Base-by-base conservation (phyloP, 108 stramenopile species). In the Discostella pseudostelligera region DNA sequence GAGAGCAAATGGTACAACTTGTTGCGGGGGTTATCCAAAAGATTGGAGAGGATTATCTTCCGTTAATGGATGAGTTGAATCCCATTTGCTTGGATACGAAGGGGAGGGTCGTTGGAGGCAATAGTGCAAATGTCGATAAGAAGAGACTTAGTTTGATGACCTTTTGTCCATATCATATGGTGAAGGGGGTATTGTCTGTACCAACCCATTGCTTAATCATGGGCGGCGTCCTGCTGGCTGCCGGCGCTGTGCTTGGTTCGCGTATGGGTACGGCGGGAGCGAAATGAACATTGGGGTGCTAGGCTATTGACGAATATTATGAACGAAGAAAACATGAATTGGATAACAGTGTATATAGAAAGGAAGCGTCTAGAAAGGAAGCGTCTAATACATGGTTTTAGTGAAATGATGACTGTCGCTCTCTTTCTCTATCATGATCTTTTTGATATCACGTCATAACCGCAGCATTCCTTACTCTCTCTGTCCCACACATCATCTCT, bases 1-100 rank as follows among this genome's bases (percentile, higher is more conserved):
- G 85, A 9, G 69, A 54, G n/a, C 88, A 89, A 55, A 79, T 95
- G 69, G 86, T 85, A 54, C 17, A 56, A 12, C 61, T 92, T 32
- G 90, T 95, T 10, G 84, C 82, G 60, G 69, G 84, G 62, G 85
- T 87, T 43, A 81, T 91, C 8, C 46, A 44, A n/a, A 72, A 44
- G 65, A 43, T 53, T 24, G 71, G 59, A 8, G 55, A 55, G 44
- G 56, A 21, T 0, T 70, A 72, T 54, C 51, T 72, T n/a, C 51
- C 51, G 1, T 13, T 9, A 13, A 19, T 56, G 39, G 35, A 58
- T 6, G 56, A 40, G 21, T 46, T 72, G 57, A n/a, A n/a, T 24
- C 59, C 65, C 22, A 72, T 77, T 44, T 53, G 57, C 45, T 60
- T 77, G 56, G 65, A 72, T 21, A 58, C 64, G 0, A 39, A 59